Evolutionary conservation across 1,284 basidiomycete species (phyloP), one percentile per base, ranked within the genome.

Genomic region (Rhodotorula sp.): DNA sequence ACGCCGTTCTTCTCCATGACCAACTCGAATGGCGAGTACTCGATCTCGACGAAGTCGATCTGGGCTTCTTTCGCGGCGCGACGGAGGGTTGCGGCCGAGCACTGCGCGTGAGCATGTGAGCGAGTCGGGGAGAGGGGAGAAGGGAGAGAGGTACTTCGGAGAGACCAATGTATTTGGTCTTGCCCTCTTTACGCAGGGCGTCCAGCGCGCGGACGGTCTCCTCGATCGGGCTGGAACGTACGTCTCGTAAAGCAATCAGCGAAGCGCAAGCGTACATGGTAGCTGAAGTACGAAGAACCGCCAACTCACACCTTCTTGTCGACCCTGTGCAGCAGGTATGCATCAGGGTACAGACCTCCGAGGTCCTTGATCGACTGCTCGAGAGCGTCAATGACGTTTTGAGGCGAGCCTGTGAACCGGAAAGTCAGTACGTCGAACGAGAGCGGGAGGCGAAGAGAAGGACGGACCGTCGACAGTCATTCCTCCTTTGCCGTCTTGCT

Each of bases 161-260:
- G 29, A 89, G 80, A 0, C 88, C 87, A 29, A 89, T 79, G 76
- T 86, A 84, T 66, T 84, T 84, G 59, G 87, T 83, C 76, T 87
- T 87, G n/a, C 87, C 86, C 54, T 81, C 84, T 68, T 84, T 85
- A 10, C 83, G 74, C 36, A 80, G 78, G 51, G 80, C 78, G 15
- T 80, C 76, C 71, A 84, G 77, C 4, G 82, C 81, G 62, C 79
- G 74, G n/a, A 83, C 75, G 0, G 82, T 81, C 56, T 82, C 78
- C 68, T 84, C 83, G 63, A 84, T 83, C 7, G 83, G 82, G 2
- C 70, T 76, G 27, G 8, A 34, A 2, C 15, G 24, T 11, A 20
- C 4, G 56, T 30, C 17, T 5, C n/a, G 13, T 9, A 59, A 22
- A 4, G 22, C 9, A 6, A 17, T 15, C 4, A 13, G 30, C 30